Percentiles rank a stretch among this genome's conserved stretches.
Conservation (phyloP, 139 green algal species). For the Chlamydomonas sphaeroides region DNA sequence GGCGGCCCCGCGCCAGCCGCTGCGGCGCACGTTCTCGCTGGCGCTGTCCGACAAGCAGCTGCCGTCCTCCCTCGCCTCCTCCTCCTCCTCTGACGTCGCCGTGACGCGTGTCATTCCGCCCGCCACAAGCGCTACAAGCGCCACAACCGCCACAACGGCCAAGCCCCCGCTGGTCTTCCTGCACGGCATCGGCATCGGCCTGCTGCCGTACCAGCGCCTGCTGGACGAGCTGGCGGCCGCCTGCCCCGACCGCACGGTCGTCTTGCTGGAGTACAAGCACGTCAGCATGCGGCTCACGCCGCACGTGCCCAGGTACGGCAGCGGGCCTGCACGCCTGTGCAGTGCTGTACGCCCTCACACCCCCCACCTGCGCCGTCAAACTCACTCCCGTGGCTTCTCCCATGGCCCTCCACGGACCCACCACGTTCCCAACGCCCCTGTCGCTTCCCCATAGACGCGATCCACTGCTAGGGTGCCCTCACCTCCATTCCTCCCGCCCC, state of each 20-base stretch:
- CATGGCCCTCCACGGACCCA: not conserved
- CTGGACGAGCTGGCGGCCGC: slow-evolving; percentile 29
- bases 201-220: slow-evolving; percentile 34
- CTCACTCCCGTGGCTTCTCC: not conserved
- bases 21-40: no score
- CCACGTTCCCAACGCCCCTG: no score
- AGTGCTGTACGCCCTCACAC: no score
- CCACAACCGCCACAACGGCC: not conserved
- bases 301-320: slow-evolving; percentile 21
- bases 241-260: slow-evolving; percentile 5
- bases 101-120: no score
- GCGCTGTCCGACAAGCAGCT: no score
- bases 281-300: slow-evolving; percentile 30
- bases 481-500: not conserved
- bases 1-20: no score
- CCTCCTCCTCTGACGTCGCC: no score
- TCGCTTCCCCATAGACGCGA: not conserved
- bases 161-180: slow-evolving; percentile 28
- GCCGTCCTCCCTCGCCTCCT: no score
- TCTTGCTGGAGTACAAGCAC: slow-evolving; percentile 42
- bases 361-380: not conserved
- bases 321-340: no score
- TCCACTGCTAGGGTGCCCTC: no score
- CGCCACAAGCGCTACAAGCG: no score
- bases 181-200: slow-evolving; percentile 39